Conservation (phyloP, 257 asterid genomes). For the Ophiorrhiza pumila region DNA sequence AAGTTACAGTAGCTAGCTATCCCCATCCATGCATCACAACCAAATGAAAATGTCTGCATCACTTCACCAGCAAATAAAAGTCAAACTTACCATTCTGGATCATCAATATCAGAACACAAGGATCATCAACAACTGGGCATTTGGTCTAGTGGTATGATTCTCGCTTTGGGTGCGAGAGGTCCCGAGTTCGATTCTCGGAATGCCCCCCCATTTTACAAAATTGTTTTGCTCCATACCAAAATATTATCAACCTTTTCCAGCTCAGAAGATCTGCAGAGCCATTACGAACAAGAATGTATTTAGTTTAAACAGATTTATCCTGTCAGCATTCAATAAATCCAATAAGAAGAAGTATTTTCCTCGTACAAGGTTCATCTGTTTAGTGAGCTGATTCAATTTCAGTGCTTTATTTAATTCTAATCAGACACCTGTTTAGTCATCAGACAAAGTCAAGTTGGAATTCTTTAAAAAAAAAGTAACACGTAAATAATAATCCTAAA, state of each 20-base stretch:
- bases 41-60: neutral
- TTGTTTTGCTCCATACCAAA: neutral
- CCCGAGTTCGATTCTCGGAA: constrained; percentile 72
- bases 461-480: no score
- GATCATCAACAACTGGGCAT: constrained; percentile 37
- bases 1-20: neutral
- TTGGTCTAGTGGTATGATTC: constrained; percentile 89
- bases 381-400: neutral
- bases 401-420: neutral
- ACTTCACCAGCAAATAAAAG: neutral
- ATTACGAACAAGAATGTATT: neutral
- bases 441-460: no score
- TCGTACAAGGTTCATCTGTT: neutral
- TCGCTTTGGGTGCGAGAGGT: constrained; percentile 79
- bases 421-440: neutral
- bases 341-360: neutral
- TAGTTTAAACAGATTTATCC: neutral
- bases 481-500: no score
- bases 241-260: neutral
- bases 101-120: neutral
- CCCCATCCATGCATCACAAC: neutral
- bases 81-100: neutral
- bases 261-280: neutral
- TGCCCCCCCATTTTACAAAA: constrained; percentile 44
- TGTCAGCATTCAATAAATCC: no score